Evolutionary conservation across 2,329 filamentous ascomycete species (phyloP), one percentile per base, ranked within the genome.

Genomic region (Diaporthe vexans): DNA sequence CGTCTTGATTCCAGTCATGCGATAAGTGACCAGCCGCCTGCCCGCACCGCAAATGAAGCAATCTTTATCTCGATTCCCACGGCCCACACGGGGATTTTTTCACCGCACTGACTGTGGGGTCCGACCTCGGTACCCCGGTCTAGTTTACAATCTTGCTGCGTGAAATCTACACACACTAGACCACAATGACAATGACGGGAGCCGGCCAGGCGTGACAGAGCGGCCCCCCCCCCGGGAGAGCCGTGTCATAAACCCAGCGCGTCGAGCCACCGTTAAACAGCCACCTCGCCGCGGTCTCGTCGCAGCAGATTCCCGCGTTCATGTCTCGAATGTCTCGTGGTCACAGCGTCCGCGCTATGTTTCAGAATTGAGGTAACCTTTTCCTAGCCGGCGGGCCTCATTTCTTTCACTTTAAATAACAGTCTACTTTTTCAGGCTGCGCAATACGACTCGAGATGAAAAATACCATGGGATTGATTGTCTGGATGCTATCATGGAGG

Each of bases 41-140:
- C 70, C 57, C 57, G 46, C 70, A 43, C 24, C 57, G 57, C 46
- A 72, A 61, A 72, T 72, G 43, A 72, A 72, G 70, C 57, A 72
- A 72, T 72, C 70, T 72, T 72, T 59, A 61, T 72, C 58, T 61
- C 57, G 59, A 46, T 61, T 54, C 3, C 33, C 21, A 17, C 46
- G 26, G 54, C 19, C 68, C 52, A 71, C 68, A 37, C 43, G 68
- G 54, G 54, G 68, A 71, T 58, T 58, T 71, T 57, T 40, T 48
- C 46, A 63, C 51, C 70, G 57, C 70, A 68, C 63, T 68, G 63
- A 68, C 63, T 68, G 63, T 54, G 63, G 63, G 33, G 48, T 24
- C 21, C 29, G 46, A 19, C 61, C 21, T 67, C 61, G 61, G 13
- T 52, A 67, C 61, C 61, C 61, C 29, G 43, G 61, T 37, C 63